Evolutionary conservation across 176 grass and related monocot genomes (phyloP).

Genomic region (Zizania latifolia): DNA sequence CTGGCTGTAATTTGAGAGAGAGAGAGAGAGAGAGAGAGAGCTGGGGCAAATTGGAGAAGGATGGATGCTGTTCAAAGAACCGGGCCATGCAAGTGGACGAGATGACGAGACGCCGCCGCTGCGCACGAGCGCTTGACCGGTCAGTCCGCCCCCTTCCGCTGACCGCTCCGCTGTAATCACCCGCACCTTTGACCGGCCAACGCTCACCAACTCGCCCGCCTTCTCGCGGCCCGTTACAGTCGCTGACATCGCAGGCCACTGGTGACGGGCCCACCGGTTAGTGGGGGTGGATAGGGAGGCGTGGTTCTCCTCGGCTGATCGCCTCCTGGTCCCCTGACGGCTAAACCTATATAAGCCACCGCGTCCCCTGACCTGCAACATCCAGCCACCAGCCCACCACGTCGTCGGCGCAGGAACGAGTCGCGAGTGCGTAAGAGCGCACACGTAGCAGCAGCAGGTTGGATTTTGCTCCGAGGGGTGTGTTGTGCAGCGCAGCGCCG

Average conservation of each 20-base stretch:
- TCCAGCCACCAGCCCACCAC: no score
- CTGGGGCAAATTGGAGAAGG: no score
- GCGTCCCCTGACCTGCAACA: no score
- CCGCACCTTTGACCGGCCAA: conserved; percentile 5
- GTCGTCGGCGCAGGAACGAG: not conserved
- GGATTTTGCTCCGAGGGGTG: no score
- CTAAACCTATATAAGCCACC: conserved; percentile 25
- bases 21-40: no score
- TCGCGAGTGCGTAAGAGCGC: no score
- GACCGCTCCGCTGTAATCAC: conserved; percentile 10
- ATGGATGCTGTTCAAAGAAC: not conserved
- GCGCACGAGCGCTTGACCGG: conserved; percentile 48
- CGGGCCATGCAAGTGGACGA: not conserved
- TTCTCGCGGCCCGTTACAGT: rapidly evolving
- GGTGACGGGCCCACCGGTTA: rapidly evolving
- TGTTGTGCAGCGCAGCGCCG: not conserved
- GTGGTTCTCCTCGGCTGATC: not conserved
- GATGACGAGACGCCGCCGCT: not conserved
- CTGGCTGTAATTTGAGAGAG: no score
- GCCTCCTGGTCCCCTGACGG: not conserved
- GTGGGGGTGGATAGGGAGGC: rapidly evolving
- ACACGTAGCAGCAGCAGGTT: no score
- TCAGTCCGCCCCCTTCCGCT: conserved; percentile 23
- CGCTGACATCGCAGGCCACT: rapidly evolving
- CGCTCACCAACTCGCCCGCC: not conserved